Conservation (phyloP, 495 filamentous ascomycete species). For the Glonium stellatum region DNA sequence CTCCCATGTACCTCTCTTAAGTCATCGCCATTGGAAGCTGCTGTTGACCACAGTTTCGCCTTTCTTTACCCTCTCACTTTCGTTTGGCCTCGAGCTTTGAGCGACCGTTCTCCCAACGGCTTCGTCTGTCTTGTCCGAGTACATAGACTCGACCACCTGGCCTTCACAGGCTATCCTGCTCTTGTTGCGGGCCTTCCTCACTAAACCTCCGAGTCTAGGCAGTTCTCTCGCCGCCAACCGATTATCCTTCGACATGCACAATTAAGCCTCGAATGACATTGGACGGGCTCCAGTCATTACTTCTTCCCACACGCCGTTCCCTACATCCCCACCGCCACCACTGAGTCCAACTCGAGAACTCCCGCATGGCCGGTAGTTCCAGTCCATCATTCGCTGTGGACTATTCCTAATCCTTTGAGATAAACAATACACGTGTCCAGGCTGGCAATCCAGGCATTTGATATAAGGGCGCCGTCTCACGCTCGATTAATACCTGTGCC, state of each 20-base stretch:
- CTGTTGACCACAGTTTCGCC: constrained; percentile 29
- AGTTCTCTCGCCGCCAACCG: constrained; percentile 10
- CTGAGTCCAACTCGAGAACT: constrained; percentile 2
- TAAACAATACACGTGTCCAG: constrained; percentile 11
- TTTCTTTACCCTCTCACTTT: constrained; percentile 20
- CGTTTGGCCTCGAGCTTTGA: constrained; percentile 24
- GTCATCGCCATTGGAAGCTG: constrained; percentile 25
- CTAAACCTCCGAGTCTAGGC: neutral
- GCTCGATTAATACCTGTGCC: neutral
- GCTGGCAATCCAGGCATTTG: constrained; percentile 4
- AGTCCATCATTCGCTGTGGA: constrained; percentile 19
- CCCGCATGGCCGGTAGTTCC: constrained; percentile 22
- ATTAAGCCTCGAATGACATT: constrained; percentile 17
- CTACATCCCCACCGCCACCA: constrained; percentile 3
- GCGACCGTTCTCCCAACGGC: constrained; percentile 1
- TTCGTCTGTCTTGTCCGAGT: neutral
- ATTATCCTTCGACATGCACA: constrained; percentile 18
- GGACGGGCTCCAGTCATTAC: constrained; percentile 29
- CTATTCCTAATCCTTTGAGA: constrained; percentile 1
- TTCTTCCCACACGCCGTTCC: constrained; percentile 1
- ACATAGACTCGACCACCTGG: neutral
- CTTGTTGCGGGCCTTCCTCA: neutral
- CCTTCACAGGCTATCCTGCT: too few species aligned
- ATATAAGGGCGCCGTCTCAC: constrained; percentile 16
- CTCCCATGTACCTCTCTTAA: constrained; percentile 24